Percentiles rank a stretch among this genome's conserved stretches.
phyloP scores from a whole-genome alignment of 192 early-diverging fungal genomes.

The Coemansia reversa region DNA sequence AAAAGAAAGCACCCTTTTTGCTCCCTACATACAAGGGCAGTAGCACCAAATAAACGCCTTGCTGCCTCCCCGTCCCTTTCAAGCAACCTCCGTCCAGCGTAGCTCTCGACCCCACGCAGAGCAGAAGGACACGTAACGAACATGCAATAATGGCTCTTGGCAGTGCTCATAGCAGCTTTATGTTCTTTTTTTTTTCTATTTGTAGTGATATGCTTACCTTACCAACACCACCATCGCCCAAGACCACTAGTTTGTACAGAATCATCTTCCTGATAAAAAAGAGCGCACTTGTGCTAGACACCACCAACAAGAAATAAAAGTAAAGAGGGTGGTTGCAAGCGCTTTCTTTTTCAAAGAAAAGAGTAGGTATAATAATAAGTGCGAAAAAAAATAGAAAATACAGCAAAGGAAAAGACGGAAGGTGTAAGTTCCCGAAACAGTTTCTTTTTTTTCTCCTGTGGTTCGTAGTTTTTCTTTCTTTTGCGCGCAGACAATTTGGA shows the following conservation, averaged over 20 bases:
- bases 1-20: constrained; percentile 3
- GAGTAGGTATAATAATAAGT: constrained; percentile 1
- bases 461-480: not conserved
- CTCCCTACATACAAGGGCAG: constrained; percentile 4
- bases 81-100: not conserved
- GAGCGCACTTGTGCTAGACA: not conserved
- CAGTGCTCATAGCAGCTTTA: not conserved
- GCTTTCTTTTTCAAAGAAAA: not conserved
- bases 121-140: not conserved
- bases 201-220: constrained; percentile 64
- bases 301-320: not conserved
- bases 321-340: not conserved
- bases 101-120: not conserved
- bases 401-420: constrained; percentile 10
- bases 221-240: constrained; percentile 92
- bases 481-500: not conserved
- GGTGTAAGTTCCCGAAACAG: not conserved
- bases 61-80: not conserved
- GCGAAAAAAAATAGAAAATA: constrained; percentile 1
- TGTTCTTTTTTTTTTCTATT: not conserved
- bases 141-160: not conserved
- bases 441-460: not conserved
- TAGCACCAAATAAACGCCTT: constrained; percentile 13
- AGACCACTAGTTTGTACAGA: constrained; percentile 93
- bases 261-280: constrained; percentile 62